phyloP scores from a whole-genome alignment of 441 rosid genomes.

The Manihot esculenta region DNA sequence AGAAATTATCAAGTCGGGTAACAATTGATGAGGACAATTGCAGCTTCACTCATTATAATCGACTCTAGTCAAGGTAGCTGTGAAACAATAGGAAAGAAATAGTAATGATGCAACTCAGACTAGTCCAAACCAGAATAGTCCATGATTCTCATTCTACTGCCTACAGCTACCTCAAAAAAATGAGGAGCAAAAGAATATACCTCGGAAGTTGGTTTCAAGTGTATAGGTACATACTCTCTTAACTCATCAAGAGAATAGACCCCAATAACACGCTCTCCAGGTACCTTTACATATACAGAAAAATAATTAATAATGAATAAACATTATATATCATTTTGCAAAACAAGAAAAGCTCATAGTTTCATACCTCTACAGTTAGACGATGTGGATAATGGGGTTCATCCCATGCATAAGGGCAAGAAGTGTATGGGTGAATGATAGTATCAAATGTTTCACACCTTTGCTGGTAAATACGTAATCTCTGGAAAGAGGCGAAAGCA shows the following conservation, averaged over 20 bases:
- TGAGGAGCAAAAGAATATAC: slow-evolving; percentile 36
- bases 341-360: background rate
- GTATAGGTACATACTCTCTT: slow-evolving; percentile 60
- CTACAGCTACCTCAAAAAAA: slow-evolving; percentile 7
- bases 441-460: slow-evolving; percentile 90
- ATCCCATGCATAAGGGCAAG: slow-evolving; percentile 98
- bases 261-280: slow-evolving; percentile 87
- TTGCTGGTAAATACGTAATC: slow-evolving; percentile 86
- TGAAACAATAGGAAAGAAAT: too few relatives aligned
- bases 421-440: slow-evolving; percentile 70
- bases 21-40: too few relatives aligned
- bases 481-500: slow-evolving; percentile 41
- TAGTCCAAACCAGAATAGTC: too few relatives aligned
- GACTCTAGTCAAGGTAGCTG: too few relatives aligned
- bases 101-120: too few relatives aligned
- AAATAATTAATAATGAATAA: slow-evolving; percentile 20
- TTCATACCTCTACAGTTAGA: slow-evolving; percentile 80
- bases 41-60: too few relatives aligned
- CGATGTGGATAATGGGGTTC: slow-evolving; percentile 95
- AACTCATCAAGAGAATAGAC: slow-evolving; percentile 80
- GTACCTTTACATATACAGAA: slow-evolving; percentile 54
- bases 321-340: background rate
- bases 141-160: background rate
- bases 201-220: slow-evolving; percentile 76
- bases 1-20: too few relatives aligned